A percentile compares a stretch with the other conserved stretches of the same genome.
These are phyloP conservation scores for Cyberlindnera petersonii DNA, from an alignment of 805 yeast species.

Conservation along the genomic window DNA sequence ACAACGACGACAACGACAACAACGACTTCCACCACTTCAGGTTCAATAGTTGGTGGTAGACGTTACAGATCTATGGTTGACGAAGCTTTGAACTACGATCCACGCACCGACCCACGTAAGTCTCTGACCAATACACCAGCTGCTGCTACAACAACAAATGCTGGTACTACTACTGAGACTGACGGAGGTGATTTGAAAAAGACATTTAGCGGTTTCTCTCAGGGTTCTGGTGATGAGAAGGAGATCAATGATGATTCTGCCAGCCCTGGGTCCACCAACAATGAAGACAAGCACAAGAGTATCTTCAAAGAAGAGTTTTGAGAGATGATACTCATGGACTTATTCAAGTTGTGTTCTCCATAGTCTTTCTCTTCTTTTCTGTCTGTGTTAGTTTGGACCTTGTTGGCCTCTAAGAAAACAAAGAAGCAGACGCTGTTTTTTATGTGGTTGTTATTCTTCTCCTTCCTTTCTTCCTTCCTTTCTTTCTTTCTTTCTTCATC, in stretches of 20 bases:
- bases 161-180: constrained; percentile 3
- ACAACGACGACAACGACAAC: constrained; percentile 3
- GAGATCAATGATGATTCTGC: constrained; percentile 18
- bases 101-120: constrained; percentile 8
- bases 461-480: no score
- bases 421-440: no score
- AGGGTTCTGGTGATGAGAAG: constrained; percentile 36
- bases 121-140: constrained; percentile 3
- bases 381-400: no score
- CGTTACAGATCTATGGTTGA: constrained; percentile 23
- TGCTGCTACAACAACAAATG: constrained; percentile 1
- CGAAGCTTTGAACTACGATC: constrained; percentile 19
- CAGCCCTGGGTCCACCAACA: constrained; percentile 7
- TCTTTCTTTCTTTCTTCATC: no score
- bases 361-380: no score
- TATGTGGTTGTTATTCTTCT: no score
- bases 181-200: constrained; percentile 27
- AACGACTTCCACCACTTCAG: constrained; percentile 3
- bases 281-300: constrained; percentile 23
- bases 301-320: constrained; percentile 28
- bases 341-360: no score
- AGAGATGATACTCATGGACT: no score
- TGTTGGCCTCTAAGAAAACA: no score
- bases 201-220: constrained; percentile 44
- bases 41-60: constrained; percentile 4